Base-by-base conservation (phyloP, 1,284 basidiomycete species). In the Serendipita sp. region DNA sequence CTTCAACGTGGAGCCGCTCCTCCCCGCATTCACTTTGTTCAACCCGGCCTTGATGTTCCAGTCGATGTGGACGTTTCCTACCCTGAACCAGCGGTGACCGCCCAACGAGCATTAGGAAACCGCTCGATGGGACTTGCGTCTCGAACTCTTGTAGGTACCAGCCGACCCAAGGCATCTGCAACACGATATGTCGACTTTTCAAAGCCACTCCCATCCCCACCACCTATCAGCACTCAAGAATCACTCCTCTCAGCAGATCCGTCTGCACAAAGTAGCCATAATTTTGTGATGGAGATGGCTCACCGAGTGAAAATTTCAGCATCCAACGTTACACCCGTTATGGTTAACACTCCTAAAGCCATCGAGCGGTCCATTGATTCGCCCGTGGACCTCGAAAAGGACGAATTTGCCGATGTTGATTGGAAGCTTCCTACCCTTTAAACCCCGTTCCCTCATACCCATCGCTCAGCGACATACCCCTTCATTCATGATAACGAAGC, bases 131-230 rank as follows among this genome's bases (percentile, higher is more conserved):
- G 5, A 32, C 17, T n/a, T 58, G 53, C 53, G 6, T 58, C 53
- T n/a, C 53, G 53, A n/a, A 58, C 53, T n/a, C 32, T 58, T n/a
- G 53, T 58, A 22, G 53, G 53, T 32, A 30, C 26, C 53, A 58
- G 53, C 53, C 22, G 53, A 26, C 53, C 53, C 10, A 58, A 58
- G 32, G 53, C 53, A 58, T 26, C n/a, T 26, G 53, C 26, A 34
- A 58, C 53, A 26, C 53, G 53, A 12, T 30, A 58, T 32, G 53
- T 30, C 53, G 53, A 58, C 32, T 22, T 32, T 8, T 58, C 53
- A 26, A 58, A 58, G n/a, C 53, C 53, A 6, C 32, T 58, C 10
- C 53, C 53, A 4, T 58, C 53, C 6, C 53, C 53, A n/a, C 53
- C 53, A n/a, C 53, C 53, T 2, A 12, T 53, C 29, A 12, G n/a